Evolutionary conservation across 2,329 filamentous ascomycete species (phyloP), one percentile per base, ranked within the genome.

Genomic region (Exophiala calicioides): DNA sequence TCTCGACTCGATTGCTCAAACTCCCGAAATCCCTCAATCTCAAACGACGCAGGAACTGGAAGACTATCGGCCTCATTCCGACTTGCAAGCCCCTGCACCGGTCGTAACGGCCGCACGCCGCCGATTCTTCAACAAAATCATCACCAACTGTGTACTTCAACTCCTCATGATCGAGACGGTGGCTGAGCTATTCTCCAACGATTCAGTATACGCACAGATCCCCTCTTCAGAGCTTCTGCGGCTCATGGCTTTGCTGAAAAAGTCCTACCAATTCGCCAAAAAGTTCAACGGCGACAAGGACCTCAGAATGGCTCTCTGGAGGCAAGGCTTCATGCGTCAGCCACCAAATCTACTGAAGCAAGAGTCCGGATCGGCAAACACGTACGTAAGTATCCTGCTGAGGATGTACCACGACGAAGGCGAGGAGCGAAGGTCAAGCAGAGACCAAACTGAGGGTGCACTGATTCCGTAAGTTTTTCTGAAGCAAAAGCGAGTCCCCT

Each of bases 151-250:
- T 65, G 94, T 98, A 3, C 76, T 99, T 6, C 94, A 98, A 68
- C 80, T 98, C 2, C 82, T 99, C 55, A 98, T 98, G 90, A 98
- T 98, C 60, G 94, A 98, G 68, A 99, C 94, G 0, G 94, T 99
- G 31, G 94, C 95, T 62, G 94, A 99, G 68, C 82, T 99, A 37
- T 98, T 98, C 73, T 94, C 90, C 59, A 98, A 97, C 67, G 90
- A 97, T 64, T 82, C 87, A 1, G 94, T 98, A 12, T 98, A 98
- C 65, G 78, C 84, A 4, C 84, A 95, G 65, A 98, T 98, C 29
- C 94, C 93, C 0, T 95, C 90, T 0, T 74, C 80, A 7, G 90
- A 97, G 64, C 81, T 99, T 0, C 77, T 99, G 15, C 84, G 90
- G 2, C 77, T 99, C 10, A 99, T 98, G 94, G 82, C 81, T 1